Conservation (phyloP, 768 basidiomycete species). For the Kwoniella mangroviensis region DNA sequence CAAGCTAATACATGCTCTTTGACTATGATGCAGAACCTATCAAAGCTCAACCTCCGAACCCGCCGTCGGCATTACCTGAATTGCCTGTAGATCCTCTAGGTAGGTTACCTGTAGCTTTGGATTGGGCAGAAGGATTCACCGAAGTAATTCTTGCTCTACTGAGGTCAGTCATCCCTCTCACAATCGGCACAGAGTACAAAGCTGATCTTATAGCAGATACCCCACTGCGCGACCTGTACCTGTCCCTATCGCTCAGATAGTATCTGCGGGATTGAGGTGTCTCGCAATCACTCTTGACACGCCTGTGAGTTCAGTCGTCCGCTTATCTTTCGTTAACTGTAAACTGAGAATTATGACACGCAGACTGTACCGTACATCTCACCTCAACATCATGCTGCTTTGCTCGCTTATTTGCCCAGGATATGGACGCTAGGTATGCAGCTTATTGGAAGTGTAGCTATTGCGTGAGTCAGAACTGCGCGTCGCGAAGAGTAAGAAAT, state of each 20-base stretch:
- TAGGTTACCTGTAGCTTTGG: slow-evolving; percentile 30
- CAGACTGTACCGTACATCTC: slow-evolving; percentile 49
- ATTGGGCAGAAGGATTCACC: slow-evolving; percentile 43
- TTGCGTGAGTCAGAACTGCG: slow-evolving; percentile 30
- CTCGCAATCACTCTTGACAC: slow-evolving; percentile 46
- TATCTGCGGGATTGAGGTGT: slow-evolving; percentile 49
- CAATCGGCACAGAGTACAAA: not conserved
- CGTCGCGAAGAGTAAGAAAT: too few species aligned
- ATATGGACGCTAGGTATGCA: slow-evolving; percentile 47
- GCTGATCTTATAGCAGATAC: slow-evolving; percentile 28
- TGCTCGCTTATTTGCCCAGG: slow-evolving; percentile 36
- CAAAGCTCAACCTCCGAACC: slow-evolving; percentile 20
- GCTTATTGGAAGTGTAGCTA: slow-evolving; percentile 32
- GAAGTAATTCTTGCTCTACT: slow-evolving; percentile 45
- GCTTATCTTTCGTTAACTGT: not conserved
- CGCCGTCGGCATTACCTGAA: slow-evolving; percentile 24
- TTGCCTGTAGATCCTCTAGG: slow-evolving; percentile 34
- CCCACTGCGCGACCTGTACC: slow-evolving; percentile 52
- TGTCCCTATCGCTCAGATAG: slow-evolving; percentile 53
- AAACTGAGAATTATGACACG: slow-evolving; percentile 14
- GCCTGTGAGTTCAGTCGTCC: slow-evolving; percentile 31
- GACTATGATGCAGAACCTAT: slow-evolving; percentile 21
- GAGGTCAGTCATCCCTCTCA: slow-evolving; percentile 22
- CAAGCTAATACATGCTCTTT: not conserved
- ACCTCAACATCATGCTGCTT: slow-evolving; percentile 44